Conservation (phyloP, 495 filamentous ascomycete species). For the Symbiotaphrina buchneri region DNA sequence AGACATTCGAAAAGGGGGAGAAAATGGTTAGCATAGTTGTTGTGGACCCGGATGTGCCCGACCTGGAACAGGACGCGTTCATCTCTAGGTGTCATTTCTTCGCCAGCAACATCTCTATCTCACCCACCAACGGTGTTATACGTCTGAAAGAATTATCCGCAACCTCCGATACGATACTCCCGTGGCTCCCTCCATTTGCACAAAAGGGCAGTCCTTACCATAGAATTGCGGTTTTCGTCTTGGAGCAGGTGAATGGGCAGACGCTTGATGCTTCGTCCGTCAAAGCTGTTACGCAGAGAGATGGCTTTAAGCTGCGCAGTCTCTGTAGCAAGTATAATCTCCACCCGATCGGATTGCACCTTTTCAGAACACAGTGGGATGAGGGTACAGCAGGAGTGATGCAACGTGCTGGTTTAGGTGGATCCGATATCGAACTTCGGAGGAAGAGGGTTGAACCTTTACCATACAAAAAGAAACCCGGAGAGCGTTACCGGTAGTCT, state of each 20-base stretch:
- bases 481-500: conserved; percentile 12
- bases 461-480: conserved; percentile 16
- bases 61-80: conserved; percentile 55
- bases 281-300: conserved; percentile 27
- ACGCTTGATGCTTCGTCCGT: conserved; percentile 35
- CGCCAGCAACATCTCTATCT: conserved; percentile 41
- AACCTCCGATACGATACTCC: conserved; percentile 41
- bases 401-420: conserved; percentile 47
- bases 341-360: conserved; percentile 51
- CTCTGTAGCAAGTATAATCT: conserved; percentile 47
- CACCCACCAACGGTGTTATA: conserved; percentile 26
- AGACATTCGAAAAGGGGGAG: conserved; percentile 61
- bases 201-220: conserved; percentile 88
- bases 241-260: conserved; percentile 47
- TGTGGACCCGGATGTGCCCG: conserved; percentile 78
- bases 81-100: conserved; percentile 67
- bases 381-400: conserved; percentile 68
- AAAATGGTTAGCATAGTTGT: conserved; percentile 68
- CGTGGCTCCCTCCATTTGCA: conserved; percentile 67
- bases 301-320: conserved; percentile 46
- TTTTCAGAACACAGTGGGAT: conserved; percentile 86
- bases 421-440: conserved; percentile 67
- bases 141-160: conserved; percentile 25
- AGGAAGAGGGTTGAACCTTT: conserved; percentile 37
- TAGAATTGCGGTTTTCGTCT: conserved; percentile 58